phyloP scores from a whole-genome alignment of 164 flowering plant species.

The Tetrastigma voinierianum region DNA sequence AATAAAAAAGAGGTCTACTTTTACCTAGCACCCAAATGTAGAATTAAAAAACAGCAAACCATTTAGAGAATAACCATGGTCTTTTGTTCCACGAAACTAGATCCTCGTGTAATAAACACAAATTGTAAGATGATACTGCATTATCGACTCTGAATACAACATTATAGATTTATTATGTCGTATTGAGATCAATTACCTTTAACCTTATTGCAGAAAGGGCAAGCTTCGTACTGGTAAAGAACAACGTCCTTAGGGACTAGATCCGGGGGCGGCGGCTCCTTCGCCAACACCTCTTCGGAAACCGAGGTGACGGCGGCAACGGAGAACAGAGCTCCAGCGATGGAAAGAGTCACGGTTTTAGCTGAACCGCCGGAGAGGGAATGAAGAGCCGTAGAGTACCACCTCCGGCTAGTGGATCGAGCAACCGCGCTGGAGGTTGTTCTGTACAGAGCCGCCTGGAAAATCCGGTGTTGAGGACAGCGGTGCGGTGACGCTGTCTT shows the following conservation, averaged over 20 bases:
- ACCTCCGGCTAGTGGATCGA: slow-evolving; percentile 6
- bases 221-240: slow-evolving; percentile 96
- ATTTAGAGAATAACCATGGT: no score
- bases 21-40: no score
- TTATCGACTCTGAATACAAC: no score
- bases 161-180: no score
- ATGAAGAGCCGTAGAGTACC: slow-evolving; percentile 11
- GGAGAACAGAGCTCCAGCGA: slow-evolving; percentile 51
- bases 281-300: slow-evolving; percentile 43
- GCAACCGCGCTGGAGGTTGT: slow-evolving; percentile 13
- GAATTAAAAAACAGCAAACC: no score
- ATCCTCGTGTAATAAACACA: no score
- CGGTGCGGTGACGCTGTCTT: slow-evolving; percentile 7
- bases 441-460: slow-evolving; percentile 25
- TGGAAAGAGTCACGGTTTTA: slow-evolving; percentile 13
- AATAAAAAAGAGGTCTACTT: no score
- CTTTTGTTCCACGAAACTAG: no score
- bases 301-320: slow-evolving; percentile 33
- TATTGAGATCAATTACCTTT: slow-evolving; percentile 46
- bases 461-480: slow-evolving; percentile 19
- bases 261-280: slow-evolving; percentile 42
- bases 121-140: no score
- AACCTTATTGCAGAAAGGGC: slow-evolving; percentile 97
- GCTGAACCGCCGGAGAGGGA: slow-evolving; percentile 5
- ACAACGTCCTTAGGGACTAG: slow-evolving; percentile 70